Evolutionary conservation across 768 basidiomycete species (phyloP).

Genomic region (Lactarius psammicola): DNA sequence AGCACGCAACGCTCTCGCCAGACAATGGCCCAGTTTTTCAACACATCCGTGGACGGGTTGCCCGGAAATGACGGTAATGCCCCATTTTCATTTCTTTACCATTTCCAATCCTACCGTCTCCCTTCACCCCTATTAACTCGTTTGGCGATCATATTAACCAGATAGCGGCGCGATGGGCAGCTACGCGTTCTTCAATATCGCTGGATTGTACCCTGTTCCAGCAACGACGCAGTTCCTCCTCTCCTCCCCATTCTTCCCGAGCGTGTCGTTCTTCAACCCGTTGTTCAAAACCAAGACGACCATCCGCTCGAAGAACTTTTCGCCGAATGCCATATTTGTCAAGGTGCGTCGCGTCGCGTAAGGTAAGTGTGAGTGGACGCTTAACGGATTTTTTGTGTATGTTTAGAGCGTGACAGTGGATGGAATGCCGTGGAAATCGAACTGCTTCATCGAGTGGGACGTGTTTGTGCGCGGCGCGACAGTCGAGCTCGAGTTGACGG

Average conservation of each 20-base stretch:
- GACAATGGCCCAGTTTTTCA: conserved; percentile 55
- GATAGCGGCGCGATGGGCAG: conserved; percentile 59
- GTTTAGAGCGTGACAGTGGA: conserved; percentile 55
- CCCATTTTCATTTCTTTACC: neutral
- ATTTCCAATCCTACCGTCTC: neutral
- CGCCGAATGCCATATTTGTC: conserved; percentile 52
- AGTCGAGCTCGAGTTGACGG: conserved; percentile 55
- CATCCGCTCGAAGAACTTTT: conserved; percentile 50
- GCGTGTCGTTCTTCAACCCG: conserved; percentile 62
- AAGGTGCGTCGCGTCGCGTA: conserved; percentile 42
- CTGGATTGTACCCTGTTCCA: conserved; percentile 61
- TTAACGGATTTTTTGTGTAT: neutral
- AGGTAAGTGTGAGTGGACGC: neutral
- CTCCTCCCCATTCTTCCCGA: conserved; percentile 60
- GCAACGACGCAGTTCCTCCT: conserved; percentile 59
- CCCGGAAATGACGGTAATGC: conserved; percentile 63
- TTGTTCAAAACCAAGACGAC: conserved; percentile 55
- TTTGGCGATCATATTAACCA: no score
- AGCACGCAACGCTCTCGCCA: conserved; percentile 57
- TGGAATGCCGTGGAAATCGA: conserved; percentile 57
- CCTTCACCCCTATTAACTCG: neutral
- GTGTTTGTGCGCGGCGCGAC: conserved; percentile 53
- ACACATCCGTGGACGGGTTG: conserved; percentile 53
- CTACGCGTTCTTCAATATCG: conserved; percentile 56
- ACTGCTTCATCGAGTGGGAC: conserved; percentile 65